Evolutionary conservation across 73 alveolate genomes (phyloP), one percentile per base, ranked within the genome.

Genomic region (Tetrahymena malaccensis): DNA sequence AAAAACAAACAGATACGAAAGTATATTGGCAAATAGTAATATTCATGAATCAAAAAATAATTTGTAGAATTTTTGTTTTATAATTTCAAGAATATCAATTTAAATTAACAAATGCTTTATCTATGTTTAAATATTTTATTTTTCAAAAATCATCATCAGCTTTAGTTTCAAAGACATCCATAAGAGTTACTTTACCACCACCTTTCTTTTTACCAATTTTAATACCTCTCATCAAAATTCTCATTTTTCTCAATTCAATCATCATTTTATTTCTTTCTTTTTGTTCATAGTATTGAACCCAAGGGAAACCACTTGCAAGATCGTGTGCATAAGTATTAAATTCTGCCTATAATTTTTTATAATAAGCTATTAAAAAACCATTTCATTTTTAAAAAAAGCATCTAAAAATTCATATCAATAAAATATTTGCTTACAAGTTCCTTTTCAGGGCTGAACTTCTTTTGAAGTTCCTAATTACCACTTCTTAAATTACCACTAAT

Each of bases 191-290:
- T 25, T 43, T 85, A 50, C 57, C 84, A n/a, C 97, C 97, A 27
- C 97, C 98, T 93, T 94, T 94, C 95, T 96, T 97, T 12, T 84
- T 89, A 35, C 98, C 98, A 93, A 97, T 94, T 93, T 97, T 97
- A 85, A 97, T 96, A 34, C 97, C 98, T 97, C 98, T 97, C 97
- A 95, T 97, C 93, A 85, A 93, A 43, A 96, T 94, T 94, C 98
- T 94, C 95, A 40, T 84, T 58, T 85, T 96, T 93, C 98, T 96
- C 94, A 38, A 34, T 85, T 97, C 95, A 55, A 85, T 94, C 84
- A 94, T 96, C 84, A 57, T 96, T 43, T 58, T 94, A 34, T 56
- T 35, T 11, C 43, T 85, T 34, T 58, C 43, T 38, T 43, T 93
- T 25, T 84, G 55, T 31, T 97, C 98, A 85, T 94, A 94, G 70